These are phyloP conservation scores for Dendryphion nanum DNA, from an alignment of 2,329 filamentous ascomycete species.

Conservation along the genomic window DNA sequence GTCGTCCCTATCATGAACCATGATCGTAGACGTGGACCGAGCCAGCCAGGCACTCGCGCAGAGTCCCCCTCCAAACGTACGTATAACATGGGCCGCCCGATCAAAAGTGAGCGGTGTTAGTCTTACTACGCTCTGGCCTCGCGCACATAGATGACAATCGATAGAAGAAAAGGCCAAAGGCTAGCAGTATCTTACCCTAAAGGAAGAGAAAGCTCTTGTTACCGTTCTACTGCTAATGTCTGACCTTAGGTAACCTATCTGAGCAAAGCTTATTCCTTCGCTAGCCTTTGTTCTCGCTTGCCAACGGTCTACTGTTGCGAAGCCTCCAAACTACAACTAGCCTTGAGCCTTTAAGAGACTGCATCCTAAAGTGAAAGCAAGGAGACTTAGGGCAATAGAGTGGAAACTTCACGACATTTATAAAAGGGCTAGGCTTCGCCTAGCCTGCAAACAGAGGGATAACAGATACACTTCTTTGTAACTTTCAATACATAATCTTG, in stretches of 20 bases:
- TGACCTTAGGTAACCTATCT: slow-evolving; percentile 7
- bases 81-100: neutral
- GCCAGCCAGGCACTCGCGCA: neutral
- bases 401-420: neutral
- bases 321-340: slow-evolving; percentile 1
- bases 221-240: slow-evolving; percentile 10
- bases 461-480: too few species aligned
- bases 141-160: slow-evolving; percentile 17
- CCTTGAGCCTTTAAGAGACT: slow-evolving; percentile 1
- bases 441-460: too few species aligned
- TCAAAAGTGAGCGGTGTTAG: slow-evolving; percentile 3
- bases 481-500: too few species aligned
- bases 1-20: too few species aligned
- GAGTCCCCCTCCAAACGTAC: neutral
- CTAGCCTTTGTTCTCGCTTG: slow-evolving; percentile 7
- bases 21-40: neutral
- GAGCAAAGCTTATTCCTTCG: slow-evolving; percentile 9
- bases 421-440: too few species aligned
- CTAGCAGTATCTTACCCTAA: slow-evolving; percentile 27
- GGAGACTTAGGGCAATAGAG: neutral
- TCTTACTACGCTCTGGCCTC: slow-evolving; percentile 15
- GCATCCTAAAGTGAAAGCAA: neutral
- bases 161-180: slow-evolving; percentile 23
- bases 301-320: neutral
- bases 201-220: slow-evolving; percentile 26